A percentile compares a stretch with the other conserved stretches of the same genome.
Conservation (phyloP, 495 filamentous ascomycete species). For the Neurospora africana region DNA sequence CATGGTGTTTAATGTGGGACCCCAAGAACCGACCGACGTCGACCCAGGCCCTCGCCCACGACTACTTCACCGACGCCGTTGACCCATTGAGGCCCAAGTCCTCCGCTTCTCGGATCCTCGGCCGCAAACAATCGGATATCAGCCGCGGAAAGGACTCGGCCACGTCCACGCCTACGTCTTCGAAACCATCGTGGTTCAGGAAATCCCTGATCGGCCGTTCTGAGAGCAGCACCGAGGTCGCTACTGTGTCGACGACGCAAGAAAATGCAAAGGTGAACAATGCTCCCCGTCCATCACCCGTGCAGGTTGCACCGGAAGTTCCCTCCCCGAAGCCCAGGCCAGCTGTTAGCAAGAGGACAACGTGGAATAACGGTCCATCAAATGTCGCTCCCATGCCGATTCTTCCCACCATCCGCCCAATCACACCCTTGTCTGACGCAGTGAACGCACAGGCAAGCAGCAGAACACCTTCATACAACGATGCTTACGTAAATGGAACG, state of each 20-base stretch:
- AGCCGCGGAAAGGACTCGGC: conserved; percentile 50
- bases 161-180: conserved; percentile 56
- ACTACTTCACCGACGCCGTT: conserved; percentile 92
- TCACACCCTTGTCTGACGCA: conserved; percentile 84
- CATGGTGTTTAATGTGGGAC: conserved; percentile 99
- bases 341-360: conserved; percentile 61
- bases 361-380: conserved; percentile 70
- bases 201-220: conserved; percentile 71
- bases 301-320: conserved; percentile 44
- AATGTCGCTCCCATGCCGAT: conserved; percentile 96
- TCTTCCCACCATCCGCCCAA: conserved; percentile 86
- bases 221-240: conserved; percentile 32
- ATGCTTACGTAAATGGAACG: conserved; percentile 25
- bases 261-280: conserved; percentile 14
- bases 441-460: conserved; percentile 77
- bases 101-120: conserved; percentile 69
- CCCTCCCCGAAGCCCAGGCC: conserved; percentile 48
- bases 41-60: conserved; percentile 80
- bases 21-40: conserved; percentile 91
- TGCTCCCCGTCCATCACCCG: conserved; percentile 45
- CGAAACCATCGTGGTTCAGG: conserved; percentile 92
- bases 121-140: conserved; percentile 79
- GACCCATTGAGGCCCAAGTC: conserved; percentile 91
- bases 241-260: conserved; percentile 11
- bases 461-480: conserved; percentile 37